These are phyloP conservation scores for Symmetrospora coprosmae DNA, from an alignment of 768 basidiomycete genomes.

Conservation along the genomic window DNA sequence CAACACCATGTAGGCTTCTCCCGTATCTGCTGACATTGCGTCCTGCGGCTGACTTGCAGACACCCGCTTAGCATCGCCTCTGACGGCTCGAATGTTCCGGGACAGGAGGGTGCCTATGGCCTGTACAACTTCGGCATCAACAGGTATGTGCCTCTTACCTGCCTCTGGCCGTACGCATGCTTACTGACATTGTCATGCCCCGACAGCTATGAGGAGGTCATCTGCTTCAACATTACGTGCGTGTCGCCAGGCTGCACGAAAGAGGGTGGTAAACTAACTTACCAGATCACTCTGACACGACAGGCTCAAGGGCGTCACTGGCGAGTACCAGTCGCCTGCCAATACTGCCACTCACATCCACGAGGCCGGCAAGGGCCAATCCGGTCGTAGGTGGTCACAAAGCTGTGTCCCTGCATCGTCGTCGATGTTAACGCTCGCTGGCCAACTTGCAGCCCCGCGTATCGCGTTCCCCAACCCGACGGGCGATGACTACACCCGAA, in stretches of 20 bases:
- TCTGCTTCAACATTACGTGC: conserved; percentile 22
- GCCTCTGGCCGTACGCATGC: too few species aligned
- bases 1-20: neutral
- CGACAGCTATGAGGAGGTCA: conserved; percentile 16
- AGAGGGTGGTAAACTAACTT: too few species aligned
- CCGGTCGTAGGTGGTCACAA: too few species aligned
- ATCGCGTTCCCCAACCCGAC: conserved; percentile 37
- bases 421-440: too few species aligned
- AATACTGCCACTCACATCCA: conserved; percentile 16
- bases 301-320: conserved; percentile 15
- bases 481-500: conserved; percentile 34
- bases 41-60: neutral
- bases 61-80: neutral
- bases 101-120: conserved; percentile 5
- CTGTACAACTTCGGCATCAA: conserved; percentile 19
- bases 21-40: neutral
- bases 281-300: neutral
- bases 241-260: neutral
- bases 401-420: too few species aligned
- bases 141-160: too few species aligned
- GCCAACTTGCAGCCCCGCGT: conserved; percentile 37
- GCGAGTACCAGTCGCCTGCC: conserved; percentile 16
- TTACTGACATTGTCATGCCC: too few species aligned
- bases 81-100: conserved; percentile 3
- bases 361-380: neutral